These are phyloP conservation scores for Bryopsis sp. DNA, from an alignment of 139 green algal species.

Conservation along the genomic window DNA sequence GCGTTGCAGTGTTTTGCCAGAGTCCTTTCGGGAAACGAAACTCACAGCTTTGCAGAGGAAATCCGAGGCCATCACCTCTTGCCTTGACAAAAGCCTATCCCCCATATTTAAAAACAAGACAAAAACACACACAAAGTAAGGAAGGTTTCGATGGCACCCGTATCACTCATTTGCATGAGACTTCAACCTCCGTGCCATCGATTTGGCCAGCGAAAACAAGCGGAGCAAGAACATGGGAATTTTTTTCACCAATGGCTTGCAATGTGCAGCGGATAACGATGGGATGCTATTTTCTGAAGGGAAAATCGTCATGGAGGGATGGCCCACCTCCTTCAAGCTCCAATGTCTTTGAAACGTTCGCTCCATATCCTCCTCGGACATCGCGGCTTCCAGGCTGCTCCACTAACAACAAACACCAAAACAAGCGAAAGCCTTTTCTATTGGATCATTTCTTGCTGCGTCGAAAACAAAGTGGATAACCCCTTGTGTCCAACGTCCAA, in stretches of 20 bases:
- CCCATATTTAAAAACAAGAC: not conserved
- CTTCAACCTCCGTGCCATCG: no score
- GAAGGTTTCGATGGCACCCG: no score
- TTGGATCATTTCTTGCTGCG: no score
- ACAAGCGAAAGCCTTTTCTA: no score
- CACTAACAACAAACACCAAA: no score
- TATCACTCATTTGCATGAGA: no score
- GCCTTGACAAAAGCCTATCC: conserved; percentile 67
- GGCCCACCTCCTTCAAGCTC: conserved; percentile 69
- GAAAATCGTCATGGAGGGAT: not conserved
- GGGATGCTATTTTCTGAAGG: not conserved
- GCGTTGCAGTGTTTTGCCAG: conserved; percentile 19
- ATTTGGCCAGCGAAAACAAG: no score
- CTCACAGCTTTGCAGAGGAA: conserved; percentile 44
- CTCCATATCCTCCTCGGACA: conserved; percentile 31
- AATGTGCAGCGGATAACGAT: no score
- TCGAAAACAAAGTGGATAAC: no score
- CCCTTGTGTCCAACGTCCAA: no score
- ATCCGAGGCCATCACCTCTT: conserved; percentile 59
- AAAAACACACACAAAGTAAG: not conserved
- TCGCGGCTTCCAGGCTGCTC: not conserved
- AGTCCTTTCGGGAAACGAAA: conserved; percentile 31
- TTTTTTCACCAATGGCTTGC: no score
- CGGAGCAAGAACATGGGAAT: no score
- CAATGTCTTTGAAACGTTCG: conserved; percentile 52